Evolutionary conservation across 1,284 basidiomycete genomes (phyloP), one percentile per base, ranked within the genome.

Genomic region (Moniliella sp.): DNA sequence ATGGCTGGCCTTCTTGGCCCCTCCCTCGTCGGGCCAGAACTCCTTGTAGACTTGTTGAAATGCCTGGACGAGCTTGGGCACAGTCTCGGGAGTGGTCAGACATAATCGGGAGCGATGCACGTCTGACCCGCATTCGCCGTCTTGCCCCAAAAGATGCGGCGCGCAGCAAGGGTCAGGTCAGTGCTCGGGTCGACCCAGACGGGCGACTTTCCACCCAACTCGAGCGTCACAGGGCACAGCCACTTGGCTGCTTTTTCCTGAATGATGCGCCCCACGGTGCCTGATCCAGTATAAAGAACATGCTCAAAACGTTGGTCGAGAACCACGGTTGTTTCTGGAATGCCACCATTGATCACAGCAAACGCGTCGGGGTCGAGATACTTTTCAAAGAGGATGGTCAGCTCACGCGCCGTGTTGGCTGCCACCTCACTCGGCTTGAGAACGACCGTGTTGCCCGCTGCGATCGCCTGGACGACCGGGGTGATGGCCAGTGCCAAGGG

Each of bases 261-360:
- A 7, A 93, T 71, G 37, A 91, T 73, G 45, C 68, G 72, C 0
- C 70, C 84, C 4, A 91, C 74, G 12, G 66, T 66, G 32, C 72
- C 70, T 28, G 74, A 73, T 5, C 71, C 74, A 16, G 71, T 55
- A 48, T 61, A 64, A 39, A 64, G 62, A 45, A 74, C 42, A 76
- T 78, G 67, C 44, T 77, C 82, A 79, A 81, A 91, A 33, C 69
- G 71, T 23, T 80, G 66, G 46, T 81, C 76, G 7, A 91, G 66
- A 4, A 84, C 57, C 66, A 69, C 75, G 18, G 75, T 76, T 0
- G 75, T 74, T 61, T 83, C 75, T 0, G 74, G 66, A 1, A 81
- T 62, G 19, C 63, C 75, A 3, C 84, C 84, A 43, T 78, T 72
- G 19, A 86, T 73, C 31, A 88, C 67, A 0, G 69, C 64, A 32